Base-by-base conservation (phyloP, 306 rosid species). In the Glycine tomentella region DNA sequence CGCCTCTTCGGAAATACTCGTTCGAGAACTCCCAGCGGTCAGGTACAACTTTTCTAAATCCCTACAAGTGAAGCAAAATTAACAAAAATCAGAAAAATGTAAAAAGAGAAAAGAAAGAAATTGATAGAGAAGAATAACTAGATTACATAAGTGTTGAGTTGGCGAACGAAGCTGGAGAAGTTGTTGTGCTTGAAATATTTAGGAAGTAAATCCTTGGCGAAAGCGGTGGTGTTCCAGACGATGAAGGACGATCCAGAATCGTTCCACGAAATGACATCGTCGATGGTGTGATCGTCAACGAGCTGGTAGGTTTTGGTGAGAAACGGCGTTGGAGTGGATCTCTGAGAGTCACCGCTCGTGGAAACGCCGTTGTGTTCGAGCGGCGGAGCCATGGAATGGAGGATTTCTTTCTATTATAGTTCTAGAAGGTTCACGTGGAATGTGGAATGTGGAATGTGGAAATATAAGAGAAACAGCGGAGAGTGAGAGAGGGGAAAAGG, bases 1-100 rank as follows among this genome's bases (percentile, higher is more conserved):
- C 77, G 17, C 92, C 93, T 69, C 69, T 83, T 6, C 91, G 90
- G 3, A 92, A 92, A 75, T 9, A 88, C 9, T 90, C 95, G 79
- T 92, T 88, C 3, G 90, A 81, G 72, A 92, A 92, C 80, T 92
- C 97, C 91, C 93, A 92, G n/a, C 97, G 93, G 65, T 92, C 93
- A 34, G 93, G 87, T 9, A 85, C 90, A 3, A 92, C 90, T 72
- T 92, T 92, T 61, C 88, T 81, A 72, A 92, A 92, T 81, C 95
- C 91, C 95, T 92, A 20, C 3, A 67, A 77, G 31, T 7, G 66
- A 61, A 50, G 25, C n/a, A 48, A 25, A 5, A 62, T 38, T 40
- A 72, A 59, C 4, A 5, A 8, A 79, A 71, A 4, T 17, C 12
- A 6, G 5, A 11, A 44, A 4, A 0, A 17, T 25, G 31, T 25